Conservation (phyloP, 2,329 filamentous ascomycete species). For the Aspergillus pseudoterreus region DNA sequence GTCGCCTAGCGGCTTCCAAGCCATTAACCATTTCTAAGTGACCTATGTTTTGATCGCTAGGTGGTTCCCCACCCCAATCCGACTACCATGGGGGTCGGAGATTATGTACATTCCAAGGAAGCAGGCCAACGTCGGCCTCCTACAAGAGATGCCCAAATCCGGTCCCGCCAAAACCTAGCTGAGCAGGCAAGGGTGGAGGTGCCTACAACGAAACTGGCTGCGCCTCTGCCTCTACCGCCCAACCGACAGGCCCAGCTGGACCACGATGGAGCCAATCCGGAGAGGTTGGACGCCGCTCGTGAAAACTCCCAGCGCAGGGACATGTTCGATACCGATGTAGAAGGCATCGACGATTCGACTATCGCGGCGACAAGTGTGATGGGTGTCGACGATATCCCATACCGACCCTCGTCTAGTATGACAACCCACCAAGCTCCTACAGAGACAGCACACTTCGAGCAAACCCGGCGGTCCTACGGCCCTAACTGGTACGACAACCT, state of each 20-base stretch:
- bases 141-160: slow-evolving; percentile 19
- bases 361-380: slow-evolving; percentile 38
- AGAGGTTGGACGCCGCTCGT: neutral
- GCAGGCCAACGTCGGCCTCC: slow-evolving; percentile 26
- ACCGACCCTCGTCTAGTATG: slow-evolving; percentile 17
- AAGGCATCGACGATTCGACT: slow-evolving; percentile 42
- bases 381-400: slow-evolving; percentile 28
- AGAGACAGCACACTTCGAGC: slow-evolving; percentile 21
- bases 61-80: neutral
- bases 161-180: slow-evolving; percentile 30
- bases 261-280: slow-evolving; percentile 13
- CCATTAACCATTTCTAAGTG: neutral
- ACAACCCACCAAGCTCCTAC: slow-evolving; percentile 19
- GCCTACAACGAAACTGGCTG: slow-evolving; percentile 25
- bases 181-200: slow-evolving; percentile 34
- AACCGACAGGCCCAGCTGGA: slow-evolving; percentile 17
- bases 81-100: slow-evolving; percentile 38
- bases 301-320: slow-evolving; percentile 24
- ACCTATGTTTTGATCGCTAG: neutral
- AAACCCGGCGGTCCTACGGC: slow-evolving; percentile 22
- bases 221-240: slow-evolving; percentile 10
- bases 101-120: slow-evolving; percentile 40
- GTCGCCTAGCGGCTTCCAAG: neutral
- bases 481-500: slow-evolving; percentile 32
- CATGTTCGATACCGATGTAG: slow-evolving; percentile 43